Conservation (phyloP, 495 filamentous ascomycete genomes). For the Aspergillus hancockii region DNA sequence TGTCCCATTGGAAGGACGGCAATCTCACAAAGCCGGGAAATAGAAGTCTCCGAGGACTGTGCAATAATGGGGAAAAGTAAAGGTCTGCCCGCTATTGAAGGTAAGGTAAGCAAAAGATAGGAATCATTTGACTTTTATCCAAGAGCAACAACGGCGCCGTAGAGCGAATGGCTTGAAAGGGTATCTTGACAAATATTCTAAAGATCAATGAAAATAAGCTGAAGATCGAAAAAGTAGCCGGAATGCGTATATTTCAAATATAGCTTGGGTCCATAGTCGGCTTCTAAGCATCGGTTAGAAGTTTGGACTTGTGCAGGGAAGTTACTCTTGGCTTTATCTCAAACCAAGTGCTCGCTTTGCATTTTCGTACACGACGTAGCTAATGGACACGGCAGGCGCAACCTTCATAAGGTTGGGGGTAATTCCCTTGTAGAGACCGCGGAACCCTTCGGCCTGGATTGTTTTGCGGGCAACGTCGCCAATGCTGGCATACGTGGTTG, state of each 20-base stretch:
- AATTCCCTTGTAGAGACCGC: slow-evolving; percentile 90
- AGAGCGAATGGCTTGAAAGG: slow-evolving; percentile 22
- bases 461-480: slow-evolving; percentile 83
- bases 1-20: neutral
- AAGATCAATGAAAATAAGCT: slow-evolving; percentile 17
- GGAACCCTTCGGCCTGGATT: slow-evolving; percentile 75
- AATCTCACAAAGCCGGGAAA: slow-evolving; percentile 5
- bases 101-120: slow-evolving; percentile 3
- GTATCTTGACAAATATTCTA: slow-evolving; percentile 33
- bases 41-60: slow-evolving; percentile 4
- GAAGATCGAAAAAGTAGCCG: slow-evolving; percentile 7
- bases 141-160: slow-evolving; percentile 9
- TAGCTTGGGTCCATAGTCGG: neutral
- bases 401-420: slow-evolving; percentile 97
- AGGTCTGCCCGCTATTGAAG: slow-evolving; percentile 8
- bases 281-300: neutral
- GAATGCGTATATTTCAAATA: neutral
- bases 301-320: neutral
- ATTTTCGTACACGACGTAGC: slow-evolving; percentile 97
- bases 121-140: slow-evolving; percentile 12
- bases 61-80: slow-evolving; percentile 8
- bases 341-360: slow-evolving; percentile 77
- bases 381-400: slow-evolving; percentile 93
- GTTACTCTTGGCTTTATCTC: slow-evolving; percentile 42
- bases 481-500: slow-evolving; percentile 85